A percentile compares a stretch with the other conserved stretches of the same genome.
These are phyloP conservation scores for Imleria badia DNA, from an alignment of 768 basidiomycete species.

Conservation along the genomic window DNA sequence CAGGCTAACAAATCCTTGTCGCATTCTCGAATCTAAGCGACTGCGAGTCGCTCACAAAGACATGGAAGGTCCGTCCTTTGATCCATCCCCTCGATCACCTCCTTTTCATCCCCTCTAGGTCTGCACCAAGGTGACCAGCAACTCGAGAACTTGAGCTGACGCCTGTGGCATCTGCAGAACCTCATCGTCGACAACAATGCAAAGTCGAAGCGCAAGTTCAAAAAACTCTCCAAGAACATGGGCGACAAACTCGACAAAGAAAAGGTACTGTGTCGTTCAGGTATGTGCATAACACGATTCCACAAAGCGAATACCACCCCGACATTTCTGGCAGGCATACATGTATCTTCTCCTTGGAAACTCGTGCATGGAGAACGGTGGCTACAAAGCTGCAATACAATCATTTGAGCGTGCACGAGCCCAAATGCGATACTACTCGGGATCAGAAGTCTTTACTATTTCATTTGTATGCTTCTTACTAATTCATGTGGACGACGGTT, in stretches of 20 bases:
- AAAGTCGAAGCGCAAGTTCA: conserved; percentile 84
- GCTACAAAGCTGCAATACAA: too few relatives aligned
- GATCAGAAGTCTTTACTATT: too few relatives aligned
- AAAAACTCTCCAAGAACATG: conserved; percentile 85
- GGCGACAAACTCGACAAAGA: conserved; percentile 92
- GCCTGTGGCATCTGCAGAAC: conserved; percentile 89
- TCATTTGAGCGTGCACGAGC: too few relatives aligned
- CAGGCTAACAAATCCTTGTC: conserved; percentile 92
- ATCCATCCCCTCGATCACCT: conserved; percentile 3
- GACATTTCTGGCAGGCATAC: too few relatives aligned
- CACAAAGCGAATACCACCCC: too few relatives aligned
- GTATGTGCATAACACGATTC: too few relatives aligned
- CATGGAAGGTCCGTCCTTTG: conserved; percentile 70
- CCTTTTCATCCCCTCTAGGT: conserved; percentile 45
- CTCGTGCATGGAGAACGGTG: too few relatives aligned
- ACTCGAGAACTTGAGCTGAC: conserved; percentile 90
- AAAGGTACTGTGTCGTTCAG: too few relatives aligned
- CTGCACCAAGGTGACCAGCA: conserved; percentile 88
- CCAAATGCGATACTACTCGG: too few relatives aligned
- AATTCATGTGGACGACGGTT: too few relatives aligned
- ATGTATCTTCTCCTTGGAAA: too few relatives aligned
- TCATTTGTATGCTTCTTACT: too few relatives aligned
- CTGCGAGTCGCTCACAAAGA: conserved; percentile 81
- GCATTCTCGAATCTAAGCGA: conserved; percentile 89
- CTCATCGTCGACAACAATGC: conserved; percentile 93